Evolutionary conservation across 2,329 filamentous ascomycete genomes (phyloP), one percentile per base, ranked within the genome.

Genomic region (Plectosphaerella cucumerina): DNA sequence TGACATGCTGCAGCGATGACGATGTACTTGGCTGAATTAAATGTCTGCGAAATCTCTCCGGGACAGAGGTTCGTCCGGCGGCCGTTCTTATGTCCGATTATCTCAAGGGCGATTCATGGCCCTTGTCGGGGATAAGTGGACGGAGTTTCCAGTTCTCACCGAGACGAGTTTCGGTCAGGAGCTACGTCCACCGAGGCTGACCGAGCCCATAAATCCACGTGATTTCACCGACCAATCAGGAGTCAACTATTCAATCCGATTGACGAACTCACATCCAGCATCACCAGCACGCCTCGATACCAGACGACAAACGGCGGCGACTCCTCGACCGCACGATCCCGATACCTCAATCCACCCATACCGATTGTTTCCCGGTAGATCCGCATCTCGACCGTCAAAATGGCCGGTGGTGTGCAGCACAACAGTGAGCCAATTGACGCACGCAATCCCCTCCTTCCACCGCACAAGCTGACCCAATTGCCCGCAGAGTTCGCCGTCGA

Each of bases 401-500:
- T 56, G 55, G 55, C 55, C 48, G 55, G 55, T 41, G 53, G 53
- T 45, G 53, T 54, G 18, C 50, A 55, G 48, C 55, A 56, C 51
- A 54, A 56, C 47, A 55, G 55, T 56, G 47, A 55, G 55, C 49
- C 41, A 47, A 50, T 43, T 43, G 47, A 42, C 47, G 22, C 17
- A 45, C 31, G n/a, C 31, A 9, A 31, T 11, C 26, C 26, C 26
- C 26, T 31, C 11, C 17, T 37, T 17, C 35, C 18, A n/a, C 18
- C 15, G 45, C 44, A 35, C 17, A 41, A 44, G 35, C 55, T 55
- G 53, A 55, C 33, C 20, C 26, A n/a, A 14, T 17, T 31, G 20
- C 23, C 14, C 48, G 18, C 61, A 77, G 74, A 72, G 62, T 58
- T 76, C 65, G 62, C 67, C 59, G 54, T 73, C 68, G 74, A 77